Evolutionary conservation across 257 asterid genomes (phyloP), one percentile per base, ranked within the genome.

Genomic region (Solanum infundibuliforme): DNA sequence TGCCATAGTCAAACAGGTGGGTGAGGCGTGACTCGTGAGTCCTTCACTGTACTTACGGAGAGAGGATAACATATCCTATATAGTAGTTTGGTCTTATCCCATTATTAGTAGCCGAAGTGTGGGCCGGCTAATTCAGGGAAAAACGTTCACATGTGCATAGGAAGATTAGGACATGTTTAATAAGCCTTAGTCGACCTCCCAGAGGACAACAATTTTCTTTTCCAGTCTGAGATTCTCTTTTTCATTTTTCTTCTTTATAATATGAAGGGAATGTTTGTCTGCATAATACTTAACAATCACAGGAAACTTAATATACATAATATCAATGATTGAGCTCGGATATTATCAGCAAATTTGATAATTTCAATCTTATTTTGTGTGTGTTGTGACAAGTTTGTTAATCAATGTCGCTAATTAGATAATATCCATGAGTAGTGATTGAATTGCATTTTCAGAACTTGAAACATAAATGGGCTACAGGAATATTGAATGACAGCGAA

Each of bases 391-490:
- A 72, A 72, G 43, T 72, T 72, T 72, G 46, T 34, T 21, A 34
- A 72, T 20, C 82, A 3, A 73, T 20, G 29, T 73, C 8, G 41
- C 0, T 77, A 94, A 94, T 39, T 85, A 86, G 41, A 73, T 34
- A 34, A 34, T 12, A 5, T 71, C 35, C 4, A 77, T 41, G 62
- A 27, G 5, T 81, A 29, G 29, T 46, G 27, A 46, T 0, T 81
- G 84, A 41, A 39, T 5, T 81, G 6, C 27, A 81, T 46, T 46
- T 87, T 1, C 91, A 94, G 96, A 34, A 86, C 14, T 12, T 93
- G 74, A 25, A 86, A 48, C 91, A 92, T 58, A 91, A 91, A 65
- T 89, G 94, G 96, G 95, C 93, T 5, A 89, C 84, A 87, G 75
- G 87, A 38, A 16, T 90, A 35, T 38, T 94, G 10, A 86, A 87